Conservation (phyloP, 345 rosid genomes). For the Populus simonii region DNA sequence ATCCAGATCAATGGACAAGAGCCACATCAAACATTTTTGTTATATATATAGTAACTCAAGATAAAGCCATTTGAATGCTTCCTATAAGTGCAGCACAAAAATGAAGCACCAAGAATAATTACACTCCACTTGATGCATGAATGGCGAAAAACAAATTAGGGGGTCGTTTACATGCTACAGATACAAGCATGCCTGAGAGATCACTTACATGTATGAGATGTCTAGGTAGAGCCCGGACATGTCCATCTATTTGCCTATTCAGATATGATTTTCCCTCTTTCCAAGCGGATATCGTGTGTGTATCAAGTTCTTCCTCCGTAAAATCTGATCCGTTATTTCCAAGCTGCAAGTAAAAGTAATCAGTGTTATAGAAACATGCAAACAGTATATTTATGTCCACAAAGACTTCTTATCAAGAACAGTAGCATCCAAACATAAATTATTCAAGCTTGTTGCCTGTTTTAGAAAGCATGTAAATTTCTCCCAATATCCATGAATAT, state of each 20-base stretch:
- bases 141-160: background rate
- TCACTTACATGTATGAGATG: slow-evolving; percentile 27
- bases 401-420: background rate
- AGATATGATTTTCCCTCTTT: slow-evolving; percentile 34
- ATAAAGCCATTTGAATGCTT: background rate
- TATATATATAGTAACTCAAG: background rate
- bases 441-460: background rate
- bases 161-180: background rate
- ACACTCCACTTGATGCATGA: background rate
- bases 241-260: slow-evolving; percentile 26
- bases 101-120: background rate
- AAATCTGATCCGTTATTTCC: slow-evolving; percentile 33
- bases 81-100: background rate
- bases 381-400: background rate
- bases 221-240: slow-evolving; percentile 16
- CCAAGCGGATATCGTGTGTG: slow-evolving; percentile 37
- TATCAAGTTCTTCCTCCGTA: slow-evolving; percentile 36
- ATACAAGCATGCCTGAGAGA: background rate
- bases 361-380: background rate
- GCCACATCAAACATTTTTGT: no score
- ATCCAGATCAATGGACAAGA: background rate
- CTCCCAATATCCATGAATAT: background rate
- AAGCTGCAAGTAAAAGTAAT: slow-evolving; percentile 19
- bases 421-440: background rate
- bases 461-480: background rate